Base-by-base conservation (phyloP, 2,329 filamentous ascomycete genomes). In the Claviceps capensis region DNA sequence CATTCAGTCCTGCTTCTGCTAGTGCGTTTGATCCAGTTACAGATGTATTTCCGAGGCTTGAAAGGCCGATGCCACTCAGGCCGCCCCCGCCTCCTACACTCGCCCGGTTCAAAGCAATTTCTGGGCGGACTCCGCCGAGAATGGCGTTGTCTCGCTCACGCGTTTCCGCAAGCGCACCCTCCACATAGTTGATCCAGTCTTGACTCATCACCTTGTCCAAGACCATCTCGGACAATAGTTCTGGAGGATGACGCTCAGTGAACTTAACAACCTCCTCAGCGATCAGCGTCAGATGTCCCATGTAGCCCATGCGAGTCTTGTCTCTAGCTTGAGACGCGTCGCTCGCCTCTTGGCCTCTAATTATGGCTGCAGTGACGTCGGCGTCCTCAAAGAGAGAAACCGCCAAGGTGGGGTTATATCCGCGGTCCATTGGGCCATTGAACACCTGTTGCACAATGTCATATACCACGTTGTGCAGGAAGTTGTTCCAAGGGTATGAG, bases 221-320 rank as follows among this genome's bases (percentile, higher is more conserved):
- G 2, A 98, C 88, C 13, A 78, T 76, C 55, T 88, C 84, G 0
- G 89, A 93, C 9, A 97, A 75, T 19, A 91, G 73, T 68, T 97
- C 90, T 1, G 89, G 86, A 3, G 91, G 86, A 66, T 96, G 88
- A 51, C 93, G 82, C 68, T 96, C 93, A 38, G 89, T 95, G 64
- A 98, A 97, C 69, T 97, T 98, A 64, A 97, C 89, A 17, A 98
- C 93, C 68, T 98, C 93, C 68, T 98, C 93, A 34, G 93, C 91
- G 54, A 98, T 96, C 30, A 98, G 78, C 0, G 93, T 98, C 49
- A 98, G 74, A 67, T 98, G 93, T 3, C 93, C 93, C 90, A 98
- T 98, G 70, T 97, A 98, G 42, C 93, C 93, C 66, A 97, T 83
- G 48, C 93, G 85, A 68, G 95, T 96, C 66, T 87, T 89, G 57